Conservation (phyloP, 805 yeast genomes). For the Sugiyamaella valdiviana region DNA sequence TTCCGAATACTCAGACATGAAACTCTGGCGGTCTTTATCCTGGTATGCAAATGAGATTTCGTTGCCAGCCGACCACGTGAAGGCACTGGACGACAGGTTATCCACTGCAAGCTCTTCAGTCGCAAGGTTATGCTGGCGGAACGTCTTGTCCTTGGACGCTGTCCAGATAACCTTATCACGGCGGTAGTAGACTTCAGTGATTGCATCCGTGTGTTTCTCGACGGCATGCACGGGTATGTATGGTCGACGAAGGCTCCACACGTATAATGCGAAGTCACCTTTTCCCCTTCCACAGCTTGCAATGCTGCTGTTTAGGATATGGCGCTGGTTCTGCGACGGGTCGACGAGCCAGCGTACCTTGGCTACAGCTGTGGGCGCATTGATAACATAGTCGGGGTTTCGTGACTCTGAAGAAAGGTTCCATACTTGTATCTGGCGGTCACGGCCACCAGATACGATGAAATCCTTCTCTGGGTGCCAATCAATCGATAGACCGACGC, state of each 20-base stretch:
- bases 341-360: constrained; percentile 62
- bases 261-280: constrained; percentile 55
- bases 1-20: not conserved
- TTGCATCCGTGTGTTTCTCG: constrained; percentile 43
- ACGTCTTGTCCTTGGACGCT: constrained; percentile 44
- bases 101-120: constrained; percentile 41
- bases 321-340: constrained; percentile 20
- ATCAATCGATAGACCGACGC: constrained; percentile 81
- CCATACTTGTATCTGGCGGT: constrained; percentile 76
- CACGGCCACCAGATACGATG: constrained; percentile 89
- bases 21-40: constrained; percentile 21
- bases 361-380: constrained; percentile 72
- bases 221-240: constrained; percentile 59
- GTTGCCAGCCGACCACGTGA: constrained; percentile 54
- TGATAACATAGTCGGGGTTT: constrained; percentile 65
- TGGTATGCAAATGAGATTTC: constrained; percentile 50
- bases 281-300: constrained; percentile 68
- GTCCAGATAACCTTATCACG: constrained; percentile 43
- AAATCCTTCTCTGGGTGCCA: constrained; percentile 84
- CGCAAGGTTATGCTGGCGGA: constrained; percentile 45
- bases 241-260: constrained; percentile 65
- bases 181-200: constrained; percentile 55
- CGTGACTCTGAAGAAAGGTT: constrained; percentile 40
- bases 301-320: constrained; percentile 33
- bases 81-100: constrained; percentile 45